These are phyloP conservation scores for Forsythia suspensa DNA, from an alignment of 257 asterid genomes.

Conservation along the genomic window DNA sequence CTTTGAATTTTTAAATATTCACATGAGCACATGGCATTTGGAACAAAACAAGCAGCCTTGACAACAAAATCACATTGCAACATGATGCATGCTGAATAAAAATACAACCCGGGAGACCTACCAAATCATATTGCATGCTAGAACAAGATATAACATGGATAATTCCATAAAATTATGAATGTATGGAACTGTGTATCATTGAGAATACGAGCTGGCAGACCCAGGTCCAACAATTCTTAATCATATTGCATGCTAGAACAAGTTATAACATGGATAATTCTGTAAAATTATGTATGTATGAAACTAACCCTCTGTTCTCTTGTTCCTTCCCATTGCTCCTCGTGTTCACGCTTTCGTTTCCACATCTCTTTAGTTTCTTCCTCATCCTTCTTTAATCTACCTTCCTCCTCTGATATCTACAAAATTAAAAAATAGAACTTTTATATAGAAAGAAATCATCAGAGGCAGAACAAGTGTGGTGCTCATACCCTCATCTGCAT, in stretches of 20 bases:
- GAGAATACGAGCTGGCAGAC: background rate
- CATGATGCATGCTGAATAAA: background rate
- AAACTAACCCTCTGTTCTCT: slow-evolving; percentile 85
- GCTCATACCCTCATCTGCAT: slow-evolving; percentile 92
- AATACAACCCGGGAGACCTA: background rate
- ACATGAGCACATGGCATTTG: background rate
- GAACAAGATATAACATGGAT: background rate
- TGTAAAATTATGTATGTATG: slow-evolving; percentile 1
- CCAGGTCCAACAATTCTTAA: background rate
- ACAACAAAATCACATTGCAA: background rate
- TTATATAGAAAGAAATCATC: slow-evolving; percentile 9
- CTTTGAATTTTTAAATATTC: too few relatives aligned
- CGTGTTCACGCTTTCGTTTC: slow-evolving; percentile 98
- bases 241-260: background rate
- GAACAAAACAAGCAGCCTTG: background rate
- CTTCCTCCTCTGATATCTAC: slow-evolving; percentile 99
- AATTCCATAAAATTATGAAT: background rate
- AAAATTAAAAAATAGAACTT: slow-evolving; percentile 6
- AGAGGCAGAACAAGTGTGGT: slow-evolving; percentile 7
- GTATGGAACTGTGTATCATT: slow-evolving; percentile 24
- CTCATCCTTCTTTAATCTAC: slow-evolving; percentile 97
- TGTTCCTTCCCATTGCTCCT: slow-evolving; percentile 99
- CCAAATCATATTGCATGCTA: background rate
- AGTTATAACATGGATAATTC: background rate
- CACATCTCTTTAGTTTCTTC: slow-evolving; percentile 98